Conservation (phyloP, 2,329 filamentous ascomycete genomes). For the Penicillium sp. region DNA sequence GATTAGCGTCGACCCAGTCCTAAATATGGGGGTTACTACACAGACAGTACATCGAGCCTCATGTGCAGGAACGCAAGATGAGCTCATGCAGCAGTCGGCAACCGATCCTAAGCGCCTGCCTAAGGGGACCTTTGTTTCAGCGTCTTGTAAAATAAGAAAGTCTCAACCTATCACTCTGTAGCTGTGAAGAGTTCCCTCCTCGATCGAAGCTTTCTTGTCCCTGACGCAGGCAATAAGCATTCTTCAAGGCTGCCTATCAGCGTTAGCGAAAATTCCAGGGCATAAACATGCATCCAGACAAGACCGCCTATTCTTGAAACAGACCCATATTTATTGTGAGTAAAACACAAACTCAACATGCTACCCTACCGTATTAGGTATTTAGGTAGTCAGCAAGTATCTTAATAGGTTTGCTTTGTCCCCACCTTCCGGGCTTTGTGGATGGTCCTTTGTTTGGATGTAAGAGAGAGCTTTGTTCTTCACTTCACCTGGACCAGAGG, state of each 20-base stretch:
- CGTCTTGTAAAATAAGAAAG: background rate
- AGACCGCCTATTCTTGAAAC: background rate
- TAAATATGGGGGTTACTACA: no score
- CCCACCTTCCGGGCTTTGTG: background rate
- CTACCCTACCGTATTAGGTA: no score
- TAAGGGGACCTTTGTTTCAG: slow-evolving; percentile 12
- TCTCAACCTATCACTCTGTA: slow-evolving; percentile 12
- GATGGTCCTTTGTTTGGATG: background rate
- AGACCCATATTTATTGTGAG: no score
- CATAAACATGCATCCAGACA: no score
- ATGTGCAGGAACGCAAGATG: no score
- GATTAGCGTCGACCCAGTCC: no score
- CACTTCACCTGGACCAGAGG: background rate
- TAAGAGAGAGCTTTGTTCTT: no score
- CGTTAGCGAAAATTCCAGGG: no score
- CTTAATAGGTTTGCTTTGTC: background rate
- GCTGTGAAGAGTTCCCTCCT: background rate
- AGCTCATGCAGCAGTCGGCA: no score
- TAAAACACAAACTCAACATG: background rate
- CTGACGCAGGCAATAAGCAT: background rate
- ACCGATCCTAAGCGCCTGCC: background rate
- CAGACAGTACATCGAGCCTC: no score
- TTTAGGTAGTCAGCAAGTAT: background rate
- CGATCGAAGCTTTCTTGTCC: slow-evolving; percentile 1
- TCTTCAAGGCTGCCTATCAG: background rate